phyloP scores from a whole-genome alignment of 2,329 filamentous ascomycete species.

The Trichophyton equinum region DNA sequence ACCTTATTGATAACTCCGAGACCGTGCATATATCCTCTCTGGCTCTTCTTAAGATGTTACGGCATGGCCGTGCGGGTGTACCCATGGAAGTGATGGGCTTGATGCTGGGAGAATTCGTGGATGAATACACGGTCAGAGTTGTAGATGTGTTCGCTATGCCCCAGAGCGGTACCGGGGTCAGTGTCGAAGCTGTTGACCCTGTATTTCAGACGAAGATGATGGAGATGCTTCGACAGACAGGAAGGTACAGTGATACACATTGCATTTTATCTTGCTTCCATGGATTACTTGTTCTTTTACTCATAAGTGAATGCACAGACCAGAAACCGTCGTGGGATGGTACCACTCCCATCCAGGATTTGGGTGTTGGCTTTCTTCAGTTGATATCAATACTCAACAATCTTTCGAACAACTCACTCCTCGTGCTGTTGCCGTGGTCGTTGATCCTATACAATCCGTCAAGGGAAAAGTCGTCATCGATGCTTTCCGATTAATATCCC shows the following conservation, averaged over 20 bases:
- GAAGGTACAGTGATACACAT: slow-evolving; percentile 49
- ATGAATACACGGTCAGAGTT: slow-evolving; percentile 96
- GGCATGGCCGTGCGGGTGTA: slow-evolving; percentile 91
- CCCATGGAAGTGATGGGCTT: slow-evolving; percentile 99
- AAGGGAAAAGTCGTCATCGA: slow-evolving; percentile 99
- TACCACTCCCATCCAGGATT: slow-evolving; percentile 99
- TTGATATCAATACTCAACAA: slow-evolving; percentile 99
- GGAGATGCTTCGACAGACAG: slow-evolving; percentile 98
- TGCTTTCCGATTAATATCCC: slow-evolving; percentile 96
- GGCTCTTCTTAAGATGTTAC: slow-evolving; percentile 94
- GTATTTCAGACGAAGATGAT: slow-evolving; percentile 99
- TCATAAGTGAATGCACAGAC: slow-evolving; percentile 41
- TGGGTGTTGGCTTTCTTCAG: slow-evolving; percentile 95
- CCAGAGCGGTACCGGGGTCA: slow-evolving; percentile 94
- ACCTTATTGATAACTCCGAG: slow-evolving; percentile 96
- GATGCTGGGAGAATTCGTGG: slow-evolving; percentile 97
- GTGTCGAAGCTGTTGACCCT: slow-evolving; percentile 93
- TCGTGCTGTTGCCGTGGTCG: slow-evolving; percentile 90
- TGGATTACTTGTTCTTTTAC: background rate
- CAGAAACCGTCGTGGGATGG: slow-evolving; percentile 96
- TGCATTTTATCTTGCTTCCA: background rate
- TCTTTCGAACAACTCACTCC: slow-evolving; percentile 99
- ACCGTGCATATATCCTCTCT: slow-evolving; percentile 98
- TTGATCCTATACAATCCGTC: slow-evolving; percentile 97
- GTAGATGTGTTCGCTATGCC: slow-evolving; percentile 99